Evolutionary conservation across 2,329 filamentous ascomycete genomes (phyloP).

Genomic region (Verticillium nubilum): DNA sequence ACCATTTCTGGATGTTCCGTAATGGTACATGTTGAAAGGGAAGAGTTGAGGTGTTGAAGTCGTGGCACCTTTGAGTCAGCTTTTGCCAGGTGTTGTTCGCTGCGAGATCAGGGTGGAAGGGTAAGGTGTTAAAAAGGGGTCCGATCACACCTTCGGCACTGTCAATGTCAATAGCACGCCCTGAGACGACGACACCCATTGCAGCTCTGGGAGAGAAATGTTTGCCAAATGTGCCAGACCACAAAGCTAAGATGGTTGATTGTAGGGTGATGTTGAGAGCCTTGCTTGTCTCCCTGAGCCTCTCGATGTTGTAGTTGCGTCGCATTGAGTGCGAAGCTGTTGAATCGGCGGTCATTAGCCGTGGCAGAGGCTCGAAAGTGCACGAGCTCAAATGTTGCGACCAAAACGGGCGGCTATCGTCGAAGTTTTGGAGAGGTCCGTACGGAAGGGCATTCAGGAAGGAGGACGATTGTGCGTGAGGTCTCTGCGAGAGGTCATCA

Average conservation of each 20-base stretch:
- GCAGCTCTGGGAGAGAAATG: conserved; percentile 41
- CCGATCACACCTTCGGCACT: conserved; percentile 65
- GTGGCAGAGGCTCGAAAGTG: conserved; percentile 14
- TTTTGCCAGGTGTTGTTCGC: conserved; percentile 49
- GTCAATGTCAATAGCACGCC: conserved; percentile 65
- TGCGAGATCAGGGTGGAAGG: conserved; percentile 51
- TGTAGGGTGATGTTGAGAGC: conserved; percentile 70
- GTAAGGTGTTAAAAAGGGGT: conserved; percentile 86
- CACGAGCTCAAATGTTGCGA: conserved; percentile 41
- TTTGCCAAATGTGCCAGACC: conserved; percentile 58
- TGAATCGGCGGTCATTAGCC: not conserved
- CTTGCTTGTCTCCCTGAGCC: conserved; percentile 24
- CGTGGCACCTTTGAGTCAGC: conserved; percentile 60
- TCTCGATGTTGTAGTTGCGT: not conserved
- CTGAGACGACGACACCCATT: conserved; percentile 74
- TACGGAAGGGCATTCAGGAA: conserved; percentile 65
- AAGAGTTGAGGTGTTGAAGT: conserved; percentile 62
- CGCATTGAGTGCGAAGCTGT: not conserved
- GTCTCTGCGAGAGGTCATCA: conserved; percentile 37
- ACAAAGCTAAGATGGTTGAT: conserved; percentile 69
- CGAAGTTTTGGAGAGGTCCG: conserved; percentile 56
- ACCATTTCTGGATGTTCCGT: conserved; percentile 77
- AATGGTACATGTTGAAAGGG: conserved; percentile 76
- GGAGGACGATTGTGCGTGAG: conserved; percentile 31
- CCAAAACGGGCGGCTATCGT: conserved; percentile 59